Percentiles rank a stretch among this genome's conserved stretches.
phyloP scores from a whole-genome alignment of 2,329 filamentous ascomycete genomes.

The Paraphoma sp. region DNA sequence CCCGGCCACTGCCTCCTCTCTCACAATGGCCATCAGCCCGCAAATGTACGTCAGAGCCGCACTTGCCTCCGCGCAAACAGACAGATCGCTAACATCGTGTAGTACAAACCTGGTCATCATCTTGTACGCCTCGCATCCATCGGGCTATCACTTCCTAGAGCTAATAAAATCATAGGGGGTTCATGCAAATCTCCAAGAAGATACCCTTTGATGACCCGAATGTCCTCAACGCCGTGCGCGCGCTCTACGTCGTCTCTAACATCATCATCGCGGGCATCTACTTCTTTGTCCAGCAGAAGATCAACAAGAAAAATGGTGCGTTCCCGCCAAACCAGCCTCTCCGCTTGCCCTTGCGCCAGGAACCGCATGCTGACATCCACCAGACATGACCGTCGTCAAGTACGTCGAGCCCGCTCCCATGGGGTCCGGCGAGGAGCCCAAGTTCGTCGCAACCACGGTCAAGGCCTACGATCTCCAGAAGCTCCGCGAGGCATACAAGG shows the following conservation, averaged over 20 bases:
- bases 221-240: conserved; percentile 69
- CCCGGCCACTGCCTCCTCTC: neutral
- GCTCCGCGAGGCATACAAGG: conserved; percentile 83
- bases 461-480: conserved; percentile 92
- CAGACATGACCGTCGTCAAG: conserved; percentile 96
- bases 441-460: conserved; percentile 94
- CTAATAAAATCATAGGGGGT: conserved; percentile 55
- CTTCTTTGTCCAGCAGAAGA: conserved; percentile 81
- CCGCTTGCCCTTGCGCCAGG: too few relatives aligned
- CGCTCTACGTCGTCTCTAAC: conserved; percentile 73
- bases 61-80: conserved; percentile 3
- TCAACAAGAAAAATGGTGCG: conserved; percentile 97
- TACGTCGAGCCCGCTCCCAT: conserved; percentile 96
- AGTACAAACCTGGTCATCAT: conserved; percentile 50
- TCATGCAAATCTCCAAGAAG: conserved; percentile 98
- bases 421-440: conserved; percentile 92
- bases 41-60: conserved; percentile 39
- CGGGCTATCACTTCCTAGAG: neutral
- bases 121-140: conserved; percentile 28
- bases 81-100: conserved; percentile 30
- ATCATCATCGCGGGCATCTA: conserved; percentile 85
- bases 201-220: conserved; percentile 91
- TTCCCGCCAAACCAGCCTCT: conserved; percentile 4
- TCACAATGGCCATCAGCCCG: conserved; percentile 46
- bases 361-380: conserved; percentile 22